phyloP scores from a whole-genome alignment of 345 rosid genomes.

The Camelina hispida region DNA sequence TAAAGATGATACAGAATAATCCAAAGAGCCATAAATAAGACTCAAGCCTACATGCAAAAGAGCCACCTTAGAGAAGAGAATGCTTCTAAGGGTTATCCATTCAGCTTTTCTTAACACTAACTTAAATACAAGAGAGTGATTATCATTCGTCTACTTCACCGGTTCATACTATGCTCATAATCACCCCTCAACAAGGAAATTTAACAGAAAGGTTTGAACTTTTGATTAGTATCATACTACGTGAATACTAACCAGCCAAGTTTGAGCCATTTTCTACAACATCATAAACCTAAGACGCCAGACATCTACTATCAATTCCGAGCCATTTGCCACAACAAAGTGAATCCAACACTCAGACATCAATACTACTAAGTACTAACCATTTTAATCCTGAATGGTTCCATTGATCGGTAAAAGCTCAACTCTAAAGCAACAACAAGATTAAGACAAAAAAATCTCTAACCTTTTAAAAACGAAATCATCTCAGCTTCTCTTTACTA shows the following conservation, averaged over 20 bases:
- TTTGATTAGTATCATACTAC: neutral
- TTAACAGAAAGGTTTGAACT: neutral
- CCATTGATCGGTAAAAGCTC: neutral
- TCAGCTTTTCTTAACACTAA: neutral
- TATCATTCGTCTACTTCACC: constrained; percentile 4
- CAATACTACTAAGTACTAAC: neutral
- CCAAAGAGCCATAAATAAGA: constrained; percentile 13
- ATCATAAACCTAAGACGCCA: neutral
- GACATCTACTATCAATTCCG: neutral
- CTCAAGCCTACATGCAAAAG: constrained; percentile 6
- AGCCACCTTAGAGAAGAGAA: neutral
- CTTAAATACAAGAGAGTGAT: neutral
- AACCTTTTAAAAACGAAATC: constrained; percentile 44
- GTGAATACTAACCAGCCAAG: neutral
- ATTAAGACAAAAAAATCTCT: neutral
- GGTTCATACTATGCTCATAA: constrained; percentile 6
- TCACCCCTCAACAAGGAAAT: neutral
- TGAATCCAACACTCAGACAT: neutral
- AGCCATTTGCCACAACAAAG: neutral
- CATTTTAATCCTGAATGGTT: neutral
- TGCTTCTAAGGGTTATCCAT: neutral
- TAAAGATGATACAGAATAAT: neutral
- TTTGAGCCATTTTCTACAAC: constrained; percentile 1
- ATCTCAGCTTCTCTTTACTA: constrained; percentile 79
- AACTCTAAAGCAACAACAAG: constrained; percentile 3